Base-by-base conservation (phyloP, 2,329 filamentous ascomycete genomes). In the Dothistroma septosporum region DNA sequence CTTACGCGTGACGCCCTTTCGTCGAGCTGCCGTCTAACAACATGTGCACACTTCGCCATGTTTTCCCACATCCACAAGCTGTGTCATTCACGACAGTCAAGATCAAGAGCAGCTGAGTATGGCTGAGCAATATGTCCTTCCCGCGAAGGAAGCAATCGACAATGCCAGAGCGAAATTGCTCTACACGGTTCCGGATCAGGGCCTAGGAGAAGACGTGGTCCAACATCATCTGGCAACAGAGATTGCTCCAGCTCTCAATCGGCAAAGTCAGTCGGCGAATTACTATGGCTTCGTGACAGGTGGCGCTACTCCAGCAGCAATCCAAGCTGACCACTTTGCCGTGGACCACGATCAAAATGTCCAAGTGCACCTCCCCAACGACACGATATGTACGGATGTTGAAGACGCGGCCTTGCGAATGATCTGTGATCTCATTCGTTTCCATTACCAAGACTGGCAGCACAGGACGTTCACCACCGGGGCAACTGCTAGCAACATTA, bases 221-320 rank as follows among this genome's bases (percentile, higher is more conserved):
- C 72, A 76, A 53, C 63, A 70, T 10, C 82, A 84, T 64, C 68
- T 84, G 3, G 65, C 73, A 4, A 61, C 76, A 4, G 79, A 82
- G 33, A 71, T 84, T 6, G 71, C 72, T 2, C 80, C 80, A 11
- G 88, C 82, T 1, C 82, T 94, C 61, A 91, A 88, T 68, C 83
- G 80, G 22, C 61, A 58, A 69, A 87, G 85, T 66, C 81, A 83
- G 47, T 85, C 83, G 48, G 75, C 85, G 11, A 85, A 86, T 58
- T 96, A 95, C 79, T 95, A 91, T 74, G 92, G 91, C 61, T 96
- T 97, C 73, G 89, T 97, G 6, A 96, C 88, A 0, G 93, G 93
- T 49, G 89, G 91, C 14, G 80, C 83, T 8, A 89, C 92, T 0
- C 90, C 91, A 6, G 85, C 91, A 24, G 92, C 92, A 33, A 83